A percentile compares a stretch with the other conserved stretches of the same genome.
phyloP scores from a whole-genome alignment of 305 asterid species.

The Fraxinus floribunda region DNA sequence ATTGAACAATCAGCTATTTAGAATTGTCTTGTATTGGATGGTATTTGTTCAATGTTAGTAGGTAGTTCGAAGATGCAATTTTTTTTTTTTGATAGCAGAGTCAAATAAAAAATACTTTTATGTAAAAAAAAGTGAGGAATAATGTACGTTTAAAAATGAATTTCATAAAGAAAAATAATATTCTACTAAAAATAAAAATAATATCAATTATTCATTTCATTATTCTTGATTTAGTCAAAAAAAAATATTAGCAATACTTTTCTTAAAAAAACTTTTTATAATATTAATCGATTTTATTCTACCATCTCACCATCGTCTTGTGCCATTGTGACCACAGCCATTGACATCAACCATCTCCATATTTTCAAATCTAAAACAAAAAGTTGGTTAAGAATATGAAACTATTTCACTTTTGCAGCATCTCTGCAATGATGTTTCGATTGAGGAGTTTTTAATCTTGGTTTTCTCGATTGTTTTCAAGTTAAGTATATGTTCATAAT shows the following conservation, averaged over 20 bases:
- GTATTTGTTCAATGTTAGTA: neutral
- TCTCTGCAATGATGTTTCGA: neutral
- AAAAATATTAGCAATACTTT: neutral
- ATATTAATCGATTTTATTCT: neutral
- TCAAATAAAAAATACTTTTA: neutral
- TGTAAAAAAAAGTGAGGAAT: neutral
- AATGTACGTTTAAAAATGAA: neutral
- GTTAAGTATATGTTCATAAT: neutral
- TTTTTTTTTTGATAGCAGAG: neutral
- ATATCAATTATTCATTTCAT: neutral
- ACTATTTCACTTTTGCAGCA: neutral
- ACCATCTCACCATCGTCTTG: neutral
- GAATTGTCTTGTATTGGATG: neutral
- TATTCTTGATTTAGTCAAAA: neutral
- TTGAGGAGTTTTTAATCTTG: neutral
- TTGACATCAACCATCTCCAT: neutral
- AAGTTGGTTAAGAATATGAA: neutral
- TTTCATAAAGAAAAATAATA: neutral
- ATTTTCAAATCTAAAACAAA: neutral
- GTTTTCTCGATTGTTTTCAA: neutral
- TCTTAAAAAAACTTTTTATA: no score
- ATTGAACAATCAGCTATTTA: neutral
- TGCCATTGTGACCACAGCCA: neutral
- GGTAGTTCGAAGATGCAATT: neutral
- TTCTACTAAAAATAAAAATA: neutral